These are phyloP conservation scores for Auriscalpium vulgare DNA, from an alignment of 768 basidiomycete species.

Conservation along the genomic window DNA sequence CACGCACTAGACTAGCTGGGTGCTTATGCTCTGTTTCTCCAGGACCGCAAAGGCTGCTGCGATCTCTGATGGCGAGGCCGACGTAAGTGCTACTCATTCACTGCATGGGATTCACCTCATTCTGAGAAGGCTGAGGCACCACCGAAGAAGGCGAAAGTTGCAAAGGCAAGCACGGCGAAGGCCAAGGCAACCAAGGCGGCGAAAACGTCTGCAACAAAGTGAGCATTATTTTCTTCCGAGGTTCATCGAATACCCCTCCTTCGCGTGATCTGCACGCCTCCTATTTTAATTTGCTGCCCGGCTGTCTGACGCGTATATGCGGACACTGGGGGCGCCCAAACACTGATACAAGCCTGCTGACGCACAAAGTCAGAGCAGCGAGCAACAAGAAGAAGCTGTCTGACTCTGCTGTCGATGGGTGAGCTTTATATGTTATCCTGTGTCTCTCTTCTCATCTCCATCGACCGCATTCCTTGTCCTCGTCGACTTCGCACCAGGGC, in stretches of 20 bases:
- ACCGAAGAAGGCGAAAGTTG: slow-evolving; percentile 15
- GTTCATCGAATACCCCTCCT: neutral
- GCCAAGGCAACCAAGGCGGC: slow-evolving; percentile 26
- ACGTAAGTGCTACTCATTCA: neutral
- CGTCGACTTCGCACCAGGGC: slow-evolving; percentile 1
- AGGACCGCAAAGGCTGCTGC: neutral
- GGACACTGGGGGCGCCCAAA: too few relatives aligned
- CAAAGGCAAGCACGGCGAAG: slow-evolving; percentile 24
- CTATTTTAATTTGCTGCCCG: too few relatives aligned
- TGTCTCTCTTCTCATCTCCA: neutral
- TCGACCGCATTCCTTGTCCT: neutral
- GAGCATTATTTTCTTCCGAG: neutral
- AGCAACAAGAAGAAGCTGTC: too few relatives aligned
- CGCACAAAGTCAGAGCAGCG: too few relatives aligned
- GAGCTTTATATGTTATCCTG: too few relatives aligned
- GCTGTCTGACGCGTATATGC: too few relatives aligned
- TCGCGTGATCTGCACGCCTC: neutral
- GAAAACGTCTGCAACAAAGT: slow-evolving; percentile 4
- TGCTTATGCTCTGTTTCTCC: neutral
- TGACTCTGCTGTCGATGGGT: too few relatives aligned
- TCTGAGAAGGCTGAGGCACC: slow-evolving; percentile 8
- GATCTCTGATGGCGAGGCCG: neutral
- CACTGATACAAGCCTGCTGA: too few relatives aligned
- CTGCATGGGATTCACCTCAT: neutral
- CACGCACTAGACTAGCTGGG: too few relatives aligned